Percentiles rank a stretch among this genome's conserved stretches.
phyloP scores from a whole-genome alignment of 2,329 filamentous ascomycete genomes.

The Xylaria sp. region DNA sequence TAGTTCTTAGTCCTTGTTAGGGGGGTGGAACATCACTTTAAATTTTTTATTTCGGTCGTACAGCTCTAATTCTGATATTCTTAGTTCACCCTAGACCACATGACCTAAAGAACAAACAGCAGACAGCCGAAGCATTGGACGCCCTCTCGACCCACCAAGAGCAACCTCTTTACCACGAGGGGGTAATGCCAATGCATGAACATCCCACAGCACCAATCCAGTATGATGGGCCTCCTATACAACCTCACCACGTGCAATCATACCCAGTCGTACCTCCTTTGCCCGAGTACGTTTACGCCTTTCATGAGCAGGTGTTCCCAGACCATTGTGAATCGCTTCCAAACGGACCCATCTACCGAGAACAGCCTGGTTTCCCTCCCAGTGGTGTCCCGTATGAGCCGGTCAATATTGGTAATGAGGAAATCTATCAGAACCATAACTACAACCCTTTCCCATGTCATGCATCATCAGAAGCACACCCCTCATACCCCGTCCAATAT shows the following conservation, averaged over 20 bases:
- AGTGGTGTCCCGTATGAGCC: neutral
- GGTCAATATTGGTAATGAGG: neutral
- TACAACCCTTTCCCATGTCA: conserved; percentile 31
- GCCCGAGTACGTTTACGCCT: conserved; percentile 19
- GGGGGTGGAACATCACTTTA: neutral
- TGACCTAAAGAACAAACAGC: conserved; percentile 43
- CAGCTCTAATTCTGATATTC: neutral
- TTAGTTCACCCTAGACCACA: conserved; percentile 59
- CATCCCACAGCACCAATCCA: conserved; percentile 37
- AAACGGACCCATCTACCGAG: neutral
- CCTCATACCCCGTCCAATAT: conserved; percentile 32
- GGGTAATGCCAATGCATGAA: conserved; percentile 30
- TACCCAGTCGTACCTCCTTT: conserved; percentile 15
- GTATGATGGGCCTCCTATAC: conserved; percentile 19
- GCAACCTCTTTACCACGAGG: conserved; percentile 15
- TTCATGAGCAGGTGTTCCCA: neutral
- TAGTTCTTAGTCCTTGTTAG: neutral
- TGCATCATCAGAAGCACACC: conserved; percentile 23
- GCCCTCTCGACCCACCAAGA: conserved; percentile 36
- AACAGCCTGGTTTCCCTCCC: neutral
- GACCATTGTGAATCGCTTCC: neutral
- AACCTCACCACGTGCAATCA: conserved; percentile 18
- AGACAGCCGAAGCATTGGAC: too few relatives aligned
- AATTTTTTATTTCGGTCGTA: neutral
- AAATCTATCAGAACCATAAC: conserved; percentile 14